Base-by-base conservation (phyloP, 139 green algal species). In the Ulvella scutata region DNA sequence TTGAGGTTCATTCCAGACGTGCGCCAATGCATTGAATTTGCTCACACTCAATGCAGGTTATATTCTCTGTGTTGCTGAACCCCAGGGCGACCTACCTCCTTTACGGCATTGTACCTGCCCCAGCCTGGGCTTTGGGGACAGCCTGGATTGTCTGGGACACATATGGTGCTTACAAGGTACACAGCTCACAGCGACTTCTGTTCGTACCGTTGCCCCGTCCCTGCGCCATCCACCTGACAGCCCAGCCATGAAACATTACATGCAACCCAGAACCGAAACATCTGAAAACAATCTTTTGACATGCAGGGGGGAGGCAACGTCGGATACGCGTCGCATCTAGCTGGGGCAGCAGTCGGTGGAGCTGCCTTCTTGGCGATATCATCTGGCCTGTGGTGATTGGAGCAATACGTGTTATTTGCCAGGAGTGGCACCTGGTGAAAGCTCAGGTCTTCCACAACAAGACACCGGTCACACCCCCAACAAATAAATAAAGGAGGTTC, bases 371-470 rank as follows among this genome's bases (percentile, higher is more conserved):
- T 26, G 6, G 51, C 51, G 13, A 13, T 67, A 0, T 9, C 51
- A 29, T 10, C 51, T 6, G 51, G 51, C n/a, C 9, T 67, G 9
- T 67, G 51, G 51, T 67, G 51, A 67, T 31, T n/a, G n/a, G n/a
- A n/a, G n/a, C n/a, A n/a, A n/a, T n/a, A n/a, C n/a, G n/a, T n/a
- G n/a, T n/a, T n/a, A n/a, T n/a, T n/a, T n/a, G n/a, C n/a, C n/a
- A n/a, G n/a, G n/a, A n/a, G n/a, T n/a, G 51, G n/a, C 28, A 72
- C 10, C 21, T 43, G n/a, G 33, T 74, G 23, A n/a, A 72, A 28
- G 39, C 60, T 79, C 51, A 95, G 79, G 92, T 86, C 78, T 97
- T 97, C 91, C 91, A 97, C 0, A 93, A 43, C 59, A 96, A 75
- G 26, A 96, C 87, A 0, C 88, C 91, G 36, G 85, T 93, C 3